These are phyloP conservation scores for Globisporangium mamillatum DNA, from an alignment of 352 stramenopile species.

Conservation along the genomic window DNA sequence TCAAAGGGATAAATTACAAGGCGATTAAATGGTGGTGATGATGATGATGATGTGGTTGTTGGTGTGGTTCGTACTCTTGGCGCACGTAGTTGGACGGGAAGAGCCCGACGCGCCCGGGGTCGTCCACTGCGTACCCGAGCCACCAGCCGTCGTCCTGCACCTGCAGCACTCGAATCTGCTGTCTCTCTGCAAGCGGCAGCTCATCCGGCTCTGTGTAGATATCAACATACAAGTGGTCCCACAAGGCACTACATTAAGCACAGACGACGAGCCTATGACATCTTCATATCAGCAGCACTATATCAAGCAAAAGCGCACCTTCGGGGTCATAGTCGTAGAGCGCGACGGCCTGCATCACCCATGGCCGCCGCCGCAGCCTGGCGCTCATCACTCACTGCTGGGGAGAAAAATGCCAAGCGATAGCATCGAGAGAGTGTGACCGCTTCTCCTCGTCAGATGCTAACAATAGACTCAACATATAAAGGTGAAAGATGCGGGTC, in stretches of 20 bases:
- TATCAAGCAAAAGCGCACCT: slow-evolving; percentile 13
- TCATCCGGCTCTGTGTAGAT: slow-evolving; percentile 46
- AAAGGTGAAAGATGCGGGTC: neutral
- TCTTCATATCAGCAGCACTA: neutral
- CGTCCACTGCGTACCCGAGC: slow-evolving; percentile 35
- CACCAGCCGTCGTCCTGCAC: slow-evolving; percentile 70
- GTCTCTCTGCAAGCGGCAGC: slow-evolving; percentile 41
- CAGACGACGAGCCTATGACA: neutral
- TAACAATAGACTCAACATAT: slow-evolving; percentile 6
- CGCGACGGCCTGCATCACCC: slow-evolving; percentile 42
- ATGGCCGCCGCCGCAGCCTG: slow-evolving; percentile 4
- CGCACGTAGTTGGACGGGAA: slow-evolving; percentile 76
- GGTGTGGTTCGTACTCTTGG: slow-evolving; percentile 7
- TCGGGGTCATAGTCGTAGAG: slow-evolving; percentile 69
- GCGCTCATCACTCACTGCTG: slow-evolving; percentile 1
- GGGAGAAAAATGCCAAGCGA: neutral
- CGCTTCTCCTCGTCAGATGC: neutral
- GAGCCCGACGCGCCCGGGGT: slow-evolving; percentile 30
- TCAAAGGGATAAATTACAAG: no score
- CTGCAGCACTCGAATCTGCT: slow-evolving; percentile 41
- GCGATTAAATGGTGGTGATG: no score
- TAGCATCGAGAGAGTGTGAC: neutral
- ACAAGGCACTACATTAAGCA: neutral
- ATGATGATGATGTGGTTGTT: no score
- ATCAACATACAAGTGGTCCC: neutral